Percentiles rank a stretch among this genome's conserved stretches.
These are phyloP conservation scores for Corylus avellana DNA, from an alignment of 306 rosid species.

Conservation along the genomic window DNA sequence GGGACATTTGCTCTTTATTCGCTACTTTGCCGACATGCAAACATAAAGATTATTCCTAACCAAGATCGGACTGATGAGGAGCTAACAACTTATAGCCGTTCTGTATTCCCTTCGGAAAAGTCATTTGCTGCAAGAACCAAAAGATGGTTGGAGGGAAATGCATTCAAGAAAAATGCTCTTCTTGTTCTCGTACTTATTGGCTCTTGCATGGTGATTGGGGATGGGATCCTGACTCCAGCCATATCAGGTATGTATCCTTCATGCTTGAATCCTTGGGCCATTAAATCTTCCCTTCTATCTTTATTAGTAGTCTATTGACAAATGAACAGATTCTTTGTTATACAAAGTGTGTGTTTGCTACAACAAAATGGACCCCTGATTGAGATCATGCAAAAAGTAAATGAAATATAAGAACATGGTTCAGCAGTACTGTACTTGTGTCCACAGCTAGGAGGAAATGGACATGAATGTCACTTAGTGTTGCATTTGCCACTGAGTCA, in stretches of 20 bases:
- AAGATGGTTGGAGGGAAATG: slow-evolving; percentile 52
- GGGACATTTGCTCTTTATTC: slow-evolving; percentile 52
- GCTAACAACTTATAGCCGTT: slow-evolving; percentile 30
- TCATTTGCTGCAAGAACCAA: slow-evolving; percentile 56
- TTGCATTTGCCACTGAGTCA: slow-evolving; percentile 3
- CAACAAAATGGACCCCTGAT: background rate
- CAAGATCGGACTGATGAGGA: slow-evolving; percentile 30
- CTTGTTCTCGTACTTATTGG: slow-evolving; percentile 62
- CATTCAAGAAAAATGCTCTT: slow-evolving; percentile 44
- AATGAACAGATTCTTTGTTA: background rate
- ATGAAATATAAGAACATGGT: background rate
- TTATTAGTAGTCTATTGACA: background rate
- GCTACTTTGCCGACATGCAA: slow-evolving; percentile 32
- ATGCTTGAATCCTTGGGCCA: background rate
- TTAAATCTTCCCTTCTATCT: background rate
- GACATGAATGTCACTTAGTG: background rate
- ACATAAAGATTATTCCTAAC: slow-evolving; percentile 28
- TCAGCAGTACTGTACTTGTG: background rate
- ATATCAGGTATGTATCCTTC: slow-evolving; percentile 44
- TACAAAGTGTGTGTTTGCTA: background rate
- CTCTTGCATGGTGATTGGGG: slow-evolving; percentile 66
- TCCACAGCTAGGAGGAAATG: background rate
- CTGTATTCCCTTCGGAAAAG: slow-evolving; percentile 36
- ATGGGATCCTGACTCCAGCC: slow-evolving; percentile 68
- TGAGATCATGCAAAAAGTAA: background rate